Percentiles rank a stretch among this genome's conserved stretches.
These are phyloP conservation scores for Gnetum montanum DNA, from an alignment of 75 land plant genomes.

Conservation along the genomic window DNA sequence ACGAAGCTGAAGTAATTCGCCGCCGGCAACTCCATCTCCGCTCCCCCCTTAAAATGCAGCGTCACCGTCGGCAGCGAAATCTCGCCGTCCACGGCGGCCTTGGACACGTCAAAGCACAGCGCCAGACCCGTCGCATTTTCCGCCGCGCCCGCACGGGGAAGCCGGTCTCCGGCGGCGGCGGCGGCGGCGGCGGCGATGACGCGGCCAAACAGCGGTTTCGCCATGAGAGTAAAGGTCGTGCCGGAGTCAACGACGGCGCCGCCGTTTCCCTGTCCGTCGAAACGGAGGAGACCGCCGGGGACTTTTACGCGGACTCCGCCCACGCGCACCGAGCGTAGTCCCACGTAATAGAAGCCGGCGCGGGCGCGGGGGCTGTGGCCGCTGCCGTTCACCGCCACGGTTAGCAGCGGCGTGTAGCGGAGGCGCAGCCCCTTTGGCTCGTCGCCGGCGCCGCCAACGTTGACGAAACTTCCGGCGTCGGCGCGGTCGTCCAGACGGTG, in stretches of 20 bases:
- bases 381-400: neutral
- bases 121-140: conserved; percentile 34
- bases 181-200: conserved; percentile 15
- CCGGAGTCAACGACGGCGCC: conserved; percentile 69
- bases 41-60: conserved; percentile 54
- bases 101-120: conserved; percentile 35
- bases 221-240: conserved; percentile 41
- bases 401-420: conserved; percentile 27
- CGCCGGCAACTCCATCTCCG: conserved; percentile 35
- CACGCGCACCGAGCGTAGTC: conserved; percentile 25
- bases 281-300: conserved; percentile 19
- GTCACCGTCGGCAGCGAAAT: conserved; percentile 20
- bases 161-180: conserved; percentile 5
- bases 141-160: conserved; percentile 12
- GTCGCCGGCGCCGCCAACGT: conserved; percentile 6
- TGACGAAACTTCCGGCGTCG: too few relatives aligned
- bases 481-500: conserved; percentile 47
- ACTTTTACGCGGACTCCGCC: conserved; percentile 33
- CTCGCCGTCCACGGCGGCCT: neutral
- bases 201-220: conserved; percentile 6
- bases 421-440: conserved; percentile 1
- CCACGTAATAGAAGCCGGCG: conserved; percentile 46
- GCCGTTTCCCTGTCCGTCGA: conserved; percentile 25
- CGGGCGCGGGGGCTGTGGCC: too few relatives aligned
- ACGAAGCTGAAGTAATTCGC: conserved; percentile 33